Conservation (phyloP, 345 rosid genomes). For the Raphanus raphanistrum region DNA sequence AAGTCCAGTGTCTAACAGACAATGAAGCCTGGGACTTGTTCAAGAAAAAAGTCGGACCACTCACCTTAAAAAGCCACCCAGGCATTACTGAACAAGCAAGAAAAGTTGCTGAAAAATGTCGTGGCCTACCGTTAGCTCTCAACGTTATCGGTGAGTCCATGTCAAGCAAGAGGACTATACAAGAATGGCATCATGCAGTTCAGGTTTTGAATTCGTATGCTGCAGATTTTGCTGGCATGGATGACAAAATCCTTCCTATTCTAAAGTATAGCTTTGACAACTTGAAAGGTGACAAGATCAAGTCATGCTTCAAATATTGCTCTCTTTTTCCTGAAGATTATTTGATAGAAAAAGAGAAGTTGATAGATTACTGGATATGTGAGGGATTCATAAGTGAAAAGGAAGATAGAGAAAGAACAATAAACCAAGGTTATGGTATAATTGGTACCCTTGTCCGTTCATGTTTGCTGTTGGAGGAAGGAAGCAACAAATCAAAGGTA, state of each 20-base stretch:
- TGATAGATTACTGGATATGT: not conserved
- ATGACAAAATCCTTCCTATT: not conserved
- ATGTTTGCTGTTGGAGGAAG: not conserved
- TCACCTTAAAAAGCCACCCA: not conserved
- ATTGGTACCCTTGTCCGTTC: not conserved
- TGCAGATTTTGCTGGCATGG: not conserved
- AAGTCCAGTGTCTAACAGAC: not conserved
- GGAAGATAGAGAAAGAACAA: not conserved
- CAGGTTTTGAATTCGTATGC: not conserved
- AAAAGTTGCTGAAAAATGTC: not conserved
- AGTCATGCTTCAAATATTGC: not conserved
- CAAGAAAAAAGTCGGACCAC: not conserved
- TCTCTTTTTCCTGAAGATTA: not conserved
- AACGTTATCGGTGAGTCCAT: not conserved
- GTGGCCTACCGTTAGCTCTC: not conserved
- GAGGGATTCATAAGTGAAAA: not conserved
- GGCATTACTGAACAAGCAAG: not conserved
- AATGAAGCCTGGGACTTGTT: not conserved
- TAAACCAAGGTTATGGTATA: not conserved
- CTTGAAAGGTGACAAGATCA: constrained; percentile 9
- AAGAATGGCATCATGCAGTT: not conserved
- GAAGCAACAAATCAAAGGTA: not conserved
- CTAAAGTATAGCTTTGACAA: not conserved
- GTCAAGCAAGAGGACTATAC: not conserved
- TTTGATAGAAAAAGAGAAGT: not conserved